phyloP scores from a whole-genome alignment of 2,329 filamentous ascomycete genomes.

The Neopestalotiopsis sp. region DNA sequence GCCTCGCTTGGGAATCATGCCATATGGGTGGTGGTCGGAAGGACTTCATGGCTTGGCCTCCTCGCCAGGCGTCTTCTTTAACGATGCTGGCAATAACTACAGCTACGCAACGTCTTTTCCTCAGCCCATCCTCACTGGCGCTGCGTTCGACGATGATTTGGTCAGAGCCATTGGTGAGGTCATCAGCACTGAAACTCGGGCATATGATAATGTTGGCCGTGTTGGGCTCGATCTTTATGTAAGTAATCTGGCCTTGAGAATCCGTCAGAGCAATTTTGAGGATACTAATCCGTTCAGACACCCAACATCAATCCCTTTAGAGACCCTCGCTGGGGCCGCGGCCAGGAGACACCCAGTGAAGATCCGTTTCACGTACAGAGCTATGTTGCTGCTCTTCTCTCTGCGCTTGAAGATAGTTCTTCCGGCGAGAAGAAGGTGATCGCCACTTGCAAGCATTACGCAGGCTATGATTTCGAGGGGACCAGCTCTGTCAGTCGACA shows the following conservation, averaged over 20 bases:
- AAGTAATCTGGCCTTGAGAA: background rate
- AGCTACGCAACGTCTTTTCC: slow-evolving; percentile 37
- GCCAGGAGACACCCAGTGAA: slow-evolving; percentile 33
- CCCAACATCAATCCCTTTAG: slow-evolving; percentile 32
- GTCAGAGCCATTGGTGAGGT: slow-evolving; percentile 33
- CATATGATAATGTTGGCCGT: slow-evolving; percentile 35
- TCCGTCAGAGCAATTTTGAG: background rate
- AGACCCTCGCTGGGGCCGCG: slow-evolving; percentile 31
- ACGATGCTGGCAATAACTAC: slow-evolving; percentile 28
- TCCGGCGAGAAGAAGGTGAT: slow-evolving; percentile 43
- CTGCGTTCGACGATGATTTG: slow-evolving; percentile 36
- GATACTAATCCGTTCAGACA: slow-evolving; percentile 19
- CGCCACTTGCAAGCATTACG: slow-evolving; percentile 64
- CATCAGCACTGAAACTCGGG: slow-evolving; percentile 36
- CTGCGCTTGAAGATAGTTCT: slow-evolving; percentile 52
- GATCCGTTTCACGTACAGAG: slow-evolving; percentile 46
- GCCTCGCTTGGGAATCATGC: slow-evolving; percentile 59
- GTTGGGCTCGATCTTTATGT: slow-evolving; percentile 29
- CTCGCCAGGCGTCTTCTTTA: slow-evolving; percentile 49
- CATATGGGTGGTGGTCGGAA: slow-evolving; percentile 66
- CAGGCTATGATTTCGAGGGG: slow-evolving; percentile 59
- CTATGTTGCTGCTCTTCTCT: slow-evolving; percentile 58
- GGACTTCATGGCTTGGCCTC: slow-evolving; percentile 65
- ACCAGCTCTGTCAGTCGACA: slow-evolving; percentile 48
- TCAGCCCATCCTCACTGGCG: slow-evolving; percentile 34